Conservation (phyloP, 352 stramenopile genomes). For the Phytopythium vexans region DNA sequence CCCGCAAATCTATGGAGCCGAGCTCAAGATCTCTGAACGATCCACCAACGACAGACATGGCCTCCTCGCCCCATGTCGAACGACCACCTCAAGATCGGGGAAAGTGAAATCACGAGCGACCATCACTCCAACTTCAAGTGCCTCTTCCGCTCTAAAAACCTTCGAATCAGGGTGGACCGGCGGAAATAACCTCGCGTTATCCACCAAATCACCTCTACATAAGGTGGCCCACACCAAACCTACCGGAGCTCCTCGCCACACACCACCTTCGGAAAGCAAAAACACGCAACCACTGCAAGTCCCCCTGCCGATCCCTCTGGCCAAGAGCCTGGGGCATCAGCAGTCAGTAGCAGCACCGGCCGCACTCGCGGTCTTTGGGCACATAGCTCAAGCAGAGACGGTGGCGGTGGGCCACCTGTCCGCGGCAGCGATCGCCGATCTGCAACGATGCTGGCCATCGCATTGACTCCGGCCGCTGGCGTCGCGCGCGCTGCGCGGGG, state of each 20-base stretch:
- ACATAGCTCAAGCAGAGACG: constrained; percentile 24
- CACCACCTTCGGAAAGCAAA: constrained; percentile 8
- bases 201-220: constrained; percentile 1
- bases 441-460: constrained; percentile 21
- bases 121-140: constrained; percentile 7
- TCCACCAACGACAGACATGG: too few relatives aligned
- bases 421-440: constrained; percentile 4
- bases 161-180: not conserved
- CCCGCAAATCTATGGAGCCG: too few relatives aligned
- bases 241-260: not conserved
- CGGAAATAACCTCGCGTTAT: constrained; percentile 2
- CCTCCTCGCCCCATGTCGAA: too few relatives aligned
- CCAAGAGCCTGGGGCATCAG: not conserved
- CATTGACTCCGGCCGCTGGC: constrained; percentile 6
- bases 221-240: constrained; percentile 1
- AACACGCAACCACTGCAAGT: constrained; percentile 4
- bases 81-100: too few relatives aligned
- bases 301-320: not conserved
- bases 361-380: not conserved
- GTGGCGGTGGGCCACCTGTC: constrained; percentile 27
- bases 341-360: too few relatives aligned
- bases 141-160: constrained; percentile 1
- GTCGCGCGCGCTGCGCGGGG: constrained; percentile 9
- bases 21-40: too few relatives aligned
- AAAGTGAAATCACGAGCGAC: not conserved